Base-by-base conservation (phyloP, 1,139 yeast genomes). In the Pneumocystis sp. region DNA sequence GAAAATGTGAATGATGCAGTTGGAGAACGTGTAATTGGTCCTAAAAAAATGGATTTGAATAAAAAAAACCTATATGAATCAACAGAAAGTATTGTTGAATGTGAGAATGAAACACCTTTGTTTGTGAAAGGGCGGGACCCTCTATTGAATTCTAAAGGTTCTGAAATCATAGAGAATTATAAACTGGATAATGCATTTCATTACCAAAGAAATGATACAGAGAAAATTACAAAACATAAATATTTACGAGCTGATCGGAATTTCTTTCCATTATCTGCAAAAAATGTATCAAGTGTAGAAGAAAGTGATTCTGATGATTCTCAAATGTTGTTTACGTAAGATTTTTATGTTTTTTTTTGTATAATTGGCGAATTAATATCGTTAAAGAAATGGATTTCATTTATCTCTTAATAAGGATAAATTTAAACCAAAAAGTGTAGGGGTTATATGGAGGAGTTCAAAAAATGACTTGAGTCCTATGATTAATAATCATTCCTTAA, bases 1-100 rank as follows among this genome's bases (percentile, higher is more conserved):
- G 63, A 65, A 37, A 66, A 65, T 63, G 62, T 66, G 29, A 68
- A 65, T 31, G 71, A 69, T 62, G 70, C 68, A 44, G 63, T 66
- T 60, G 70, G 68, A 44, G 70, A 67, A 59, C 67, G 70, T 34
- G 69, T 69, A 35, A 64, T 69, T 35, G 68, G 65, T 62, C 42
- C 66, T 61, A 63, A 61, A 15, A 63, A 60, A 17, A 25, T 63
- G 17, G 61, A 39, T 35, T 63, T 59, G 17, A 64, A 65, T 37
- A 61, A 50, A 17, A 50, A 50, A 50, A 50, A 50, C n/a, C 3
- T 19, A 21, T 10, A 3, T 50, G 57, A 29, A 12, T 25, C n/a
- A 2, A 1, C 4, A 3, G 57, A 50, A 50, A 50, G 17, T 25
- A 29, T 10, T 7, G 6, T 50, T 25, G 57, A 50, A n/a, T 12